Conservation (phyloP, 1,139 yeast species). For the Tardiomyces depauwii region DNA sequence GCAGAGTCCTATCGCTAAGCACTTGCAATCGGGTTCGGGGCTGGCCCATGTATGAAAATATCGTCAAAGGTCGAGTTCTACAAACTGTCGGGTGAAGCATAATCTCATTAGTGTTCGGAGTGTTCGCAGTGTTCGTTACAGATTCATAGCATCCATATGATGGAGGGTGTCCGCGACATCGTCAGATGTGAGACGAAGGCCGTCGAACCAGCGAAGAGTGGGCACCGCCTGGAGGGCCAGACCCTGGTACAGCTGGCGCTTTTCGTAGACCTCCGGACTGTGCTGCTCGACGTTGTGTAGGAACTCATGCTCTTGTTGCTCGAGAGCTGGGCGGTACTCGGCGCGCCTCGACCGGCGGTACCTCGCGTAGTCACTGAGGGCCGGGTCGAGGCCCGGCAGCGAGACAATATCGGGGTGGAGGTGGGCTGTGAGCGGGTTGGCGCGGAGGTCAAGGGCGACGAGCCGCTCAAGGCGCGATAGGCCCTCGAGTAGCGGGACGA, state of each 20-base stretch:
- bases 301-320: slow-evolving; percentile 10
- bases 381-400: slow-evolving; percentile 1
- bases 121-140: neutral
- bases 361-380: neutral
- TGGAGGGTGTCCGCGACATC: neutral
- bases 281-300: slow-evolving; percentile 1
- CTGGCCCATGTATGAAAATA: no score
- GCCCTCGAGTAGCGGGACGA: slow-evolving; percentile 14
- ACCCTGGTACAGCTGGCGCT: slow-evolving; percentile 11
- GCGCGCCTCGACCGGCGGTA: neutral
- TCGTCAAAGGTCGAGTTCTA: no score
- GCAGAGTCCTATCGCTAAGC: no score
- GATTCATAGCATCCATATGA: neutral
- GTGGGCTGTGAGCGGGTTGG: slow-evolving; percentile 21
- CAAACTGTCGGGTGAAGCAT: no score
- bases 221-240: slow-evolving; percentile 5
- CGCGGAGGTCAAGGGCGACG: slow-evolving; percentile 19
- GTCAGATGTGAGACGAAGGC: slow-evolving; percentile 1
- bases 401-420: slow-evolving; percentile 18
- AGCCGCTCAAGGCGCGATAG: slow-evolving; percentile 11
- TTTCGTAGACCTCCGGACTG: neutral
- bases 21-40: no score
- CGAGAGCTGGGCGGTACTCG: slow-evolving; percentile 7
- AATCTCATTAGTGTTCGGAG: no score
- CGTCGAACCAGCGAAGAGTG: slow-evolving; percentile 14